Base-by-base conservation (phyloP, 2,329 filamentous ascomycete species). In the Calonectria ilicicola region DNA sequence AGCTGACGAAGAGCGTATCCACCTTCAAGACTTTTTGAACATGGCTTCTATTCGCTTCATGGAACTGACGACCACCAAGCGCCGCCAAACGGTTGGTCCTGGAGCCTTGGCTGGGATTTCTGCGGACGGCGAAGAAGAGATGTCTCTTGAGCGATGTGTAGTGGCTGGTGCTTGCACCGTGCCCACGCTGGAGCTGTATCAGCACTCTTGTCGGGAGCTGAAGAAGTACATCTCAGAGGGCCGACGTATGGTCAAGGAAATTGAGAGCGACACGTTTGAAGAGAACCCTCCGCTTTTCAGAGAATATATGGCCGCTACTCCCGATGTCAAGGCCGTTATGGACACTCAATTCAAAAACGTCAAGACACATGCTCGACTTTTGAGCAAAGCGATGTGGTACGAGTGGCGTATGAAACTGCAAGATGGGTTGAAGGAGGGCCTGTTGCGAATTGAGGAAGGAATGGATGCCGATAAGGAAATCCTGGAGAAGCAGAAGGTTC, bases 31-130 rank as follows among this genome's bases (percentile, higher is more conserved):
- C 66, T 99, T 99, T 84, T 86, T 99, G 53, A 95, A 97, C 74
- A 92, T 98, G 91, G 98, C 96, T 2, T 97, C 95, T 72, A 98
- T 99, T 79, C 94, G 96, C 67, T 99, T 99, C 85, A 98, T 99
- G 94, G 97, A 99, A 82, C 88, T 99, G 63, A 98, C 93, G n/a
- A 98, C 96, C 0, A 98, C 96, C 1, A 98, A 98, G 82, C 90
- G 96, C 76, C 91, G 97, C 68, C 94, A 97, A 78, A 98, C 96
- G 0, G 92, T 93, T 56, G 93, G 91, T 3, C 92, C 92, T 17
- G 82, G 86, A 66, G 79, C 83, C 15, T 81, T 87, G 64, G 85
- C 88, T 51, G 85, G 85, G 26, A 80, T 83, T 9, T 77, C 83
- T 7, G 79, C 81, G 6, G 85, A 84, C 44, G 84, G 79, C 8